Percentiles rank a stretch among this genome's conserved stretches.
Conservation (phyloP, 2,329 filamentous ascomycete genomes). For the Neoscytalidium dimidiatum region DNA sequence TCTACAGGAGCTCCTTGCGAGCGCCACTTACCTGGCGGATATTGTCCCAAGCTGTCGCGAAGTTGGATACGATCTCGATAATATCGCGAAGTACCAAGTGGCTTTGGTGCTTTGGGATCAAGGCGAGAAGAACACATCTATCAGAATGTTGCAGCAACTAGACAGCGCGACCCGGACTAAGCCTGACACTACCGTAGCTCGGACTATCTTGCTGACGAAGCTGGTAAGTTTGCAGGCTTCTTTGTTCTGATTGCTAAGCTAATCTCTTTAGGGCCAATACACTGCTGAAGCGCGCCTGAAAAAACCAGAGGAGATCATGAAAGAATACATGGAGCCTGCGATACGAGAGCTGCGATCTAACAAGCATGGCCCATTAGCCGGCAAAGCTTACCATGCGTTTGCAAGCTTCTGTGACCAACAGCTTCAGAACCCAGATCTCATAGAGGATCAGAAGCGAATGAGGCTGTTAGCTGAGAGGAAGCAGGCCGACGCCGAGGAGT, state of each 20-base stretch:
- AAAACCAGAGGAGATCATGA: slow-evolving; percentile 87
- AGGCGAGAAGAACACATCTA: slow-evolving; percentile 85
- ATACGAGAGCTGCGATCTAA: slow-evolving; percentile 76
- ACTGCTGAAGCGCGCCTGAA: slow-evolving; percentile 88
- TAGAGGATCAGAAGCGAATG: slow-evolving; percentile 82
- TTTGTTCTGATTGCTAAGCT: slow-evolving; percentile 20
- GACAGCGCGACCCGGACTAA: slow-evolving; percentile 22
- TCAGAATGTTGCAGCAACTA: slow-evolving; percentile 81
- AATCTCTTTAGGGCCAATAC: slow-evolving; percentile 65
- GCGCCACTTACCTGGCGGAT: slow-evolving; percentile 79
- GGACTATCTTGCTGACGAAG: slow-evolving; percentile 76
- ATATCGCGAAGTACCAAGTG: slow-evolving; percentile 75
- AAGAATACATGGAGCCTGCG: slow-evolving; percentile 80
- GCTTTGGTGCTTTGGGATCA: slow-evolving; percentile 94
- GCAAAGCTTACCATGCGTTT: slow-evolving; percentile 91
- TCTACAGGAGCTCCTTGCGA: slow-evolving; percentile 82
- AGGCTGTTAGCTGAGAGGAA: slow-evolving; percentile 79
- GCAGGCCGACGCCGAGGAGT: slow-evolving; percentile 73
- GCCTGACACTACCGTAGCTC: slow-evolving; percentile 25
- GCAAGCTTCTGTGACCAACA: slow-evolving; percentile 95
- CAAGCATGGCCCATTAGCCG: slow-evolving; percentile 70
- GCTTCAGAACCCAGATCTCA: slow-evolving; percentile 78
- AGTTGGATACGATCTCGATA: slow-evolving; percentile 75
- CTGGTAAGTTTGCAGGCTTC: slow-evolving; percentile 52
- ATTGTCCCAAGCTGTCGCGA: slow-evolving; percentile 69